Percentiles rank a stretch among this genome's conserved stretches.
Evolutionary conservation across 805 yeast species (phyloP).

Genomic region (Monosporozyma aerobia): DNA sequence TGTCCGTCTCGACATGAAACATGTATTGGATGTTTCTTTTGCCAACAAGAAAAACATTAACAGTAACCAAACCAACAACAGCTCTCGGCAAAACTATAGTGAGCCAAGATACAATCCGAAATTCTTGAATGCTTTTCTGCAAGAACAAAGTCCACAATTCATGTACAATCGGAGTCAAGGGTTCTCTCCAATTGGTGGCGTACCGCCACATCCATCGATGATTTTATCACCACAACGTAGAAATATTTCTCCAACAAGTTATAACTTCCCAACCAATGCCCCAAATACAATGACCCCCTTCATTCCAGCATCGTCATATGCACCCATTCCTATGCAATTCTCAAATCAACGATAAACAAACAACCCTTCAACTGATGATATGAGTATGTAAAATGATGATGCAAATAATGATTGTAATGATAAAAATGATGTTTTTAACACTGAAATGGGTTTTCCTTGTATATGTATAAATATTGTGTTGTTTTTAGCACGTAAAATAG

Average conservation of each 20-base stretch:
- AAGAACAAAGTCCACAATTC: conserved; percentile 11
- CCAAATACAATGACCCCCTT: neutral
- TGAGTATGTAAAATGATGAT: neutral
- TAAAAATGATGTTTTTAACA: neutral
- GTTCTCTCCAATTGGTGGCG: neutral
- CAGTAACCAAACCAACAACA: neutral
- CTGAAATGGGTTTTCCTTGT: neutral
- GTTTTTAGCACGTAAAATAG: too few relatives aligned
- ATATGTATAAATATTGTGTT: neutral
- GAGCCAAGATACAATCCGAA: conserved; percentile 16
- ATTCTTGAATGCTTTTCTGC: conserved; percentile 20
- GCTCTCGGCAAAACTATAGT: neutral
- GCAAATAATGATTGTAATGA: neutral
- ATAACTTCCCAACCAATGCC: neutral
- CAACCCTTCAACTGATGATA: too few relatives aligned
- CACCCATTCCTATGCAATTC: neutral
- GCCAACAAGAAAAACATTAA: conserved; percentile 40
- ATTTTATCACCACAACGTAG: neutral
- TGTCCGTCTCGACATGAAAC: conserved; percentile 37
- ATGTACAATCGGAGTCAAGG: neutral
- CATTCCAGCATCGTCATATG: conserved; percentile 1
- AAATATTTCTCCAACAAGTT: neutral
- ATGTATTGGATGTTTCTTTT: conserved; percentile 56
- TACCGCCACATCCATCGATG: neutral
- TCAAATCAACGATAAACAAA: neutral